A percentile compares a stretch with the other conserved stretches of the same genome.
These are phyloP conservation scores for Phaeotremella fagi DNA, from an alignment of 768 basidiomycete genomes.

Conservation along the genomic window DNA sequence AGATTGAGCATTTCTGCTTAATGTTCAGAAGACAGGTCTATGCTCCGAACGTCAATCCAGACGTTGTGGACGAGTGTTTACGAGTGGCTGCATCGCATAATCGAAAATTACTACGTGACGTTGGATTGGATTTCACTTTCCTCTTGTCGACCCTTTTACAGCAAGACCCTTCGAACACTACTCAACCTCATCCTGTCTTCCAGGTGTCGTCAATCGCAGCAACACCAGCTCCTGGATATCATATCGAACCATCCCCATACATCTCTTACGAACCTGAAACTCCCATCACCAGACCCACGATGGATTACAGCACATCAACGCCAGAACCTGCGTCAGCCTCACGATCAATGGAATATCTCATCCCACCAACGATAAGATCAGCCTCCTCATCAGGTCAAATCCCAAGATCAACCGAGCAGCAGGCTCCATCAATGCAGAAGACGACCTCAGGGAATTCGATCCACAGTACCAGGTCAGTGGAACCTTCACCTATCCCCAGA, in stretches of 20 bases:
- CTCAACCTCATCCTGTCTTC: slow-evolving; percentile 20
- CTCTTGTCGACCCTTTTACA: slow-evolving; percentile 59
- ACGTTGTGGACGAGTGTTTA: slow-evolving; percentile 71
- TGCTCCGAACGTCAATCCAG: slow-evolving; percentile 66
- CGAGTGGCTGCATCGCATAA: slow-evolving; percentile 74
- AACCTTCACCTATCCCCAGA: not conserved
- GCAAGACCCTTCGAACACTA: slow-evolving; percentile 16
- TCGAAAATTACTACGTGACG: slow-evolving; percentile 84
- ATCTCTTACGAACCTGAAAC: slow-evolving; percentile 7
- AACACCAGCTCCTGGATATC: slow-evolving; percentile 13
- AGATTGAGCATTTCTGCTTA: slow-evolving; percentile 74
- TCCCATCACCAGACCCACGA: not conserved
- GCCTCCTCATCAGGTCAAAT: not conserved
- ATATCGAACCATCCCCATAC: slow-evolving; percentile 20
- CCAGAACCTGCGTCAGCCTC: slow-evolving; percentile 1
- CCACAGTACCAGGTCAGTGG: not conserved
- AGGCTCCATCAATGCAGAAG: not conserved
- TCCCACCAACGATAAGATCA: not conserved
- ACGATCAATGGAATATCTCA: not conserved
- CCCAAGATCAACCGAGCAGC: not conserved
- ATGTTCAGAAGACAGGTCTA: slow-evolving; percentile 90
- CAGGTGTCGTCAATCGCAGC: slow-evolving; percentile 6
- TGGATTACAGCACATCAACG: not conserved
- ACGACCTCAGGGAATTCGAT: not conserved
- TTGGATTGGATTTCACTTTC: slow-evolving; percentile 88